Evolutionary conservation across 208 protist species (phyloP).

Genomic region (Leishmania guyanensis): DNA sequence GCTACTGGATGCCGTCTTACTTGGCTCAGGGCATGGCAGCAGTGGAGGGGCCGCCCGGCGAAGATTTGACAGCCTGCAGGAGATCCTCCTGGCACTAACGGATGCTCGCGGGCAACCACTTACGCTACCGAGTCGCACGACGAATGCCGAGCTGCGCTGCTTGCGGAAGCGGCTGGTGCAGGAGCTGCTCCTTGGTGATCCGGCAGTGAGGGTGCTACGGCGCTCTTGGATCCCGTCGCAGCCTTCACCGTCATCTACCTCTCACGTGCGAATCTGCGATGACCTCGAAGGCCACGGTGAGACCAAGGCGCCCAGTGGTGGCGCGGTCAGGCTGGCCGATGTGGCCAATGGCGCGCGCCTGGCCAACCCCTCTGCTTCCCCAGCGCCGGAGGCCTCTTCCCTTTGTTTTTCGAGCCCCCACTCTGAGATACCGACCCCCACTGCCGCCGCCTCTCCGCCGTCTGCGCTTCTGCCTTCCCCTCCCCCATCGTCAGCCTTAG

Average conservation of each 20-base stretch:
- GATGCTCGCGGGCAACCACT: neutral
- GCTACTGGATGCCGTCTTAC: constrained; percentile 1
- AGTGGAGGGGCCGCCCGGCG: neutral
- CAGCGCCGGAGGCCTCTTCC: neutral
- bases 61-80: neutral
- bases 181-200: neutral
- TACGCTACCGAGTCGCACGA: neutral
- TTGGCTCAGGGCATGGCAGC: neutral
- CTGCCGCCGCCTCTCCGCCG: neutral
- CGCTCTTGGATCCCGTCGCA: neutral
- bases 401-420: neutral
- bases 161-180: constrained; percentile 8
- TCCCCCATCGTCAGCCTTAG: neutral
- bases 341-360: neutral
- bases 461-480: neutral
- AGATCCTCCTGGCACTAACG: neutral
- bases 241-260: neutral
- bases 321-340: neutral
- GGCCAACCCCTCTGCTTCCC: neutral
- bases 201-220: neutral
- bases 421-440: neutral
- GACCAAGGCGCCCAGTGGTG: neutral
- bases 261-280: neutral
- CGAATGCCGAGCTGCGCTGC: neutral
- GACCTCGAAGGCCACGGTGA: neutral